Conservation (phyloP, 2,329 filamentous ascomycete genomes). For the Calonectria ilicicola region DNA sequence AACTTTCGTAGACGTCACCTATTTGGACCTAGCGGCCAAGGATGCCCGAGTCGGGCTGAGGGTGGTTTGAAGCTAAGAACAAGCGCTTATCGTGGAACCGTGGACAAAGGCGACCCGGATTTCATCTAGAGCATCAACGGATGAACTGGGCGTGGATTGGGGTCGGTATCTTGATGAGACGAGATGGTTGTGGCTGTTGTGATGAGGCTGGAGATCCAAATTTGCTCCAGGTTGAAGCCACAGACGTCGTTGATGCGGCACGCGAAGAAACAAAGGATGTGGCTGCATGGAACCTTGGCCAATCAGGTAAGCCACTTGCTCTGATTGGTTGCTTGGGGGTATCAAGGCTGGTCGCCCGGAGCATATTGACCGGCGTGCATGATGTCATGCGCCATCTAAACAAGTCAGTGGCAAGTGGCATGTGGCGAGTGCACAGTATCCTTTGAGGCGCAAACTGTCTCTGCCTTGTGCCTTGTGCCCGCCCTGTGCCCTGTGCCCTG, state of each 20-base stretch:
- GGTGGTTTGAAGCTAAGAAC: not conserved
- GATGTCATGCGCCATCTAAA: conserved; percentile 34
- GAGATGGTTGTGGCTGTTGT: not conserved
- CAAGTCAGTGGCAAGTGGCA: not conserved
- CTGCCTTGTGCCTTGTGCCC: not conserved
- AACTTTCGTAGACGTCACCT: conserved; percentile 3
- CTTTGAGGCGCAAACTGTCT: not conserved
- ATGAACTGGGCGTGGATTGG: not conserved
- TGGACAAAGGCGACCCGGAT: not conserved
- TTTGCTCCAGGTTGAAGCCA: not conserved
- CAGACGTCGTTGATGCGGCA: not conserved
- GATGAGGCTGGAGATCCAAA: not conserved
- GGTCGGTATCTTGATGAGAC: not conserved
- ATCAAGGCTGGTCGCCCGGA: conserved; percentile 25
- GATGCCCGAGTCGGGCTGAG: not conserved
- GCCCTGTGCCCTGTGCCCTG: not conserved
- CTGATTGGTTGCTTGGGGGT: conserved; percentile 9
- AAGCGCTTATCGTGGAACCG: not conserved
- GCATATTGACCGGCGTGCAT: conserved; percentile 31
- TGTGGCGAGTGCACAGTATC: conserved; percentile 37
- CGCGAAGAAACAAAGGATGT: not conserved
- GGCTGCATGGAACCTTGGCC: not conserved
- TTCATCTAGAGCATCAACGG: not conserved
- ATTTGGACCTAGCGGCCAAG: not conserved
- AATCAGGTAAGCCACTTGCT: not conserved